phyloP scores from a whole-genome alignment of 371 early-diverging fungal species.

The Mitosporidium daphniae region DNA sequence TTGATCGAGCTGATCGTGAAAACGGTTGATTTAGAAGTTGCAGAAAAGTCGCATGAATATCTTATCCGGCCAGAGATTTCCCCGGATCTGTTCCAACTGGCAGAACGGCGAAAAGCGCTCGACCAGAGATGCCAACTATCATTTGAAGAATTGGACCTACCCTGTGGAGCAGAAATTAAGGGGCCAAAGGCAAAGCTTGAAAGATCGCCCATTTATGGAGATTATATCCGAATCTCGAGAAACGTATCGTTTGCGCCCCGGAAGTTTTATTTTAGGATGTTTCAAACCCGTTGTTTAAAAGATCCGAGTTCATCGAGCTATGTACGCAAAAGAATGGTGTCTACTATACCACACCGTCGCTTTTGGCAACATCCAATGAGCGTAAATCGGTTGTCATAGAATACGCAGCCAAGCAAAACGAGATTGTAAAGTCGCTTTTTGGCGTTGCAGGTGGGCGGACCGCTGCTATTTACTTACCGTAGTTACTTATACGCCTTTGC shows the following conservation, averaged over 20 bases:
- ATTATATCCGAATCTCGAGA: slow-evolving; percentile 44
- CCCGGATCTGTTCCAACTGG: slow-evolving; percentile 17
- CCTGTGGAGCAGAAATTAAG: slow-evolving; percentile 16
- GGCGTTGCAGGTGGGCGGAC: too few species aligned
- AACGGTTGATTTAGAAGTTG: slow-evolving; percentile 46
- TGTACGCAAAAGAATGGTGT: slow-evolving; percentile 57
- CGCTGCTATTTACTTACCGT: background rate
- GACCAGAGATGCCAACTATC: slow-evolving; percentile 17
- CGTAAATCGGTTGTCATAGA: too few species aligned
- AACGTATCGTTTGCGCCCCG: slow-evolving; percentile 9
- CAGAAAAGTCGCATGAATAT: slow-evolving; percentile 48
- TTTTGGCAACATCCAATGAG: too few species aligned
- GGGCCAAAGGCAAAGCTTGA: slow-evolving; percentile 53
- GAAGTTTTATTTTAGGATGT: slow-evolving; percentile 13
- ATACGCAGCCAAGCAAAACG: slow-evolving; percentile 20
- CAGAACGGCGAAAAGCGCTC: slow-evolving; percentile 8
- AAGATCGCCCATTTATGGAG: slow-evolving; percentile 27
- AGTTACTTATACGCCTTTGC: slow-evolving; percentile 33
- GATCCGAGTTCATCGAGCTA: slow-evolving; percentile 28
- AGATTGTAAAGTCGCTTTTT: slow-evolving; percentile 42
- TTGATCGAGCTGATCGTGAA: slow-evolving; percentile 37
- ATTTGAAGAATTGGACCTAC: slow-evolving; percentile 13
- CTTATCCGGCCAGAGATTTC: slow-evolving; percentile 48
- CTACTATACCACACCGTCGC: slow-evolving; percentile 27
- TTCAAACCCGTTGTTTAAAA: slow-evolving; percentile 15